phyloP scores from a whole-genome alignment of 1,284 basidiomycete genomes.

The Sanghuangporus sanghuang region DNA sequence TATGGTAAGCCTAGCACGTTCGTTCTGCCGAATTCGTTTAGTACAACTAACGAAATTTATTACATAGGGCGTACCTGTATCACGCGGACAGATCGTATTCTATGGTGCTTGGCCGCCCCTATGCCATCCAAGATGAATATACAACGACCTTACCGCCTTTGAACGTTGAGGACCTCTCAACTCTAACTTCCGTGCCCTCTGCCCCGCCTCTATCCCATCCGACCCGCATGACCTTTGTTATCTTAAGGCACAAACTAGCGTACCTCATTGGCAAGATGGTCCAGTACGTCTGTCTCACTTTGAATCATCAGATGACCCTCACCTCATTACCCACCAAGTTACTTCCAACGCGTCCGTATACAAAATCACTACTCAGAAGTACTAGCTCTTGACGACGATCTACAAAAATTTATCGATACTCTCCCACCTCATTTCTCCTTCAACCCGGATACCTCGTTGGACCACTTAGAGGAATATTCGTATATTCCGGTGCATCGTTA shows the following conservation, averaged over 20 bases:
- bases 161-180: constrained; percentile 74
- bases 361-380: constrained; percentile 86
- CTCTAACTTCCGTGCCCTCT: constrained; percentile 30
- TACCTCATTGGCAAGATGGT: constrained; percentile 88
- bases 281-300: constrained; percentile 34
- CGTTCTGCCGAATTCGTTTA: constrained; percentile 2
- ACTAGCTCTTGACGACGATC: constrained; percentile 77
- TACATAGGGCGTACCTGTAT: constrained; percentile 78
- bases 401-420: constrained; percentile 70
- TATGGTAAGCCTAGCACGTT: constrained; percentile 56
- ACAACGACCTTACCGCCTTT: constrained; percentile 79
- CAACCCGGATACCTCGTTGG: constrained; percentile 75
- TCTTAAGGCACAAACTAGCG: constrained; percentile 80
- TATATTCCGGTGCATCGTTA: constrained; percentile 74
- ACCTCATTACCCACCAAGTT: constrained; percentile 26
- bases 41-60: background rate
- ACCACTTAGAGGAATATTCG: constrained; percentile 42
- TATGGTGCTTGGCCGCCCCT: constrained; percentile 87
- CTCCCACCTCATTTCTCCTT: constrained; percentile 77
- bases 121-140: constrained; percentile 83
- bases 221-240: constrained; percentile 84
- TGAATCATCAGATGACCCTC: background rate
- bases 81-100: constrained; percentile 91
- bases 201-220: constrained; percentile 62
- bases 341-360: constrained; percentile 87